phyloP scores from a whole-genome alignment of 495 filamentous ascomycete genomes.

The Neurospora sp. region DNA sequence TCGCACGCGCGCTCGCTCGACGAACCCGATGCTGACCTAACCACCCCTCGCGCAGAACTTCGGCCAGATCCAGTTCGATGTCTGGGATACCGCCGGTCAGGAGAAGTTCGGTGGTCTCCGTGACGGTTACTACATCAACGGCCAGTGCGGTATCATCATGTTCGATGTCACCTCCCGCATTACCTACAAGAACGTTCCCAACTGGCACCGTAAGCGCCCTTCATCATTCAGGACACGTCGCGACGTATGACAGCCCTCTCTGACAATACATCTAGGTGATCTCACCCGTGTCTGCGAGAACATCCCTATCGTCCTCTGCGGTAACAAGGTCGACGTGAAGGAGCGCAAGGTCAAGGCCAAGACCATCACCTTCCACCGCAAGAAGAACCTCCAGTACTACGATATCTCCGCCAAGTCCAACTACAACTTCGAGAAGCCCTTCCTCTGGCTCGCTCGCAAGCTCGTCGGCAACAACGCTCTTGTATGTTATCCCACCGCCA shows the following conservation, averaged over 20 bases:
- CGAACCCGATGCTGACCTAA: conserved; percentile 17
- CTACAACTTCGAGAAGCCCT: conserved; percentile 99
- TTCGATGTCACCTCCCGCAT: conserved; percentile 99
- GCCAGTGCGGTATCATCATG: conserved; percentile 99
- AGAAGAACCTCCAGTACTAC: conserved; percentile 99
- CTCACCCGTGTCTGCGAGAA: conserved; percentile 99
- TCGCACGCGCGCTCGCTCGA: conserved; percentile 4
- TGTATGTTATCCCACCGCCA: conserved; percentile 43
- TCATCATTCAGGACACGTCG: neutral
- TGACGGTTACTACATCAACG: conserved; percentile 99
- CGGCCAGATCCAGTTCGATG: conserved; percentile 95
- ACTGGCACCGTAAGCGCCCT: conserved; percentile 91
- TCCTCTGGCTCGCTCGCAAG: conserved; percentile 99
- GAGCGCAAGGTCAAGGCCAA: conserved; percentile 99
- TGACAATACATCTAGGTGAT: conserved; percentile 56
- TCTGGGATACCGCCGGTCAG: conserved; percentile 99
- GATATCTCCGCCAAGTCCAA: conserved; percentile 99
- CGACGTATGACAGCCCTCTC: neutral
- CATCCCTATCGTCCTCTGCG: conserved; percentile 94
- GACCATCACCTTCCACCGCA: conserved; percentile 99
- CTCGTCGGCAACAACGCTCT: conserved; percentile 86
- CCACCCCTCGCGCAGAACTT: conserved; percentile 56
- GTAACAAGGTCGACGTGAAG: conserved; percentile 99
- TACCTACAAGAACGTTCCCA: conserved; percentile 99
- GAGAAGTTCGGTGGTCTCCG: conserved; percentile 99